Evolutionary conservation across 78 protist species (phyloP), one percentile per base, ranked within the genome.

Genomic region (Tieghemostelium lacteum): DNA sequence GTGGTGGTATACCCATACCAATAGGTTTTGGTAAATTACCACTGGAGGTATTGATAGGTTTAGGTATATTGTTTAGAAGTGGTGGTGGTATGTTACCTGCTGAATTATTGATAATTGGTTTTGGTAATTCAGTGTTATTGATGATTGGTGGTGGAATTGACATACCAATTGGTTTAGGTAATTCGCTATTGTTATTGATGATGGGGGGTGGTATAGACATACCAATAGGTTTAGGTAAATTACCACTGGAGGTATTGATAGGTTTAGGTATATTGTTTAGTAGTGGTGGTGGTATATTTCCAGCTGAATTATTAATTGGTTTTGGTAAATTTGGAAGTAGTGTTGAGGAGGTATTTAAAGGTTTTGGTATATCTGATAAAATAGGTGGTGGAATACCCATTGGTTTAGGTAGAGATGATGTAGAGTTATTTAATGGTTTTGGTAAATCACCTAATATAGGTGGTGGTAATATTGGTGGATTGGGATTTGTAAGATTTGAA

Each of bases 111-210:
- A 45, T 10, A 6, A 45, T 45, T 45, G 52, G 52, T n/a, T n/a
- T n/a, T n/a, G n/a, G n/a, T n/a, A n/a, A n/a, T n/a, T n/a, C n/a
- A n/a, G n/a, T n/a, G 69, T 31, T 31, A 28, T 31, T 61, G 24
- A 66, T 3, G 24, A 40, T 63, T 20, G 76, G 74, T 52, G 87
- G 87, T 54, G 87, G 87, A 22, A 77, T 39, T n/a, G n/a, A n/a
- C n/a, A n/a, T n/a, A n/a, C n/a, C n/a, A n/a, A n/a, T n/a, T n/a
- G n/a, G n/a, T n/a, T n/a, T n/a, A n/a, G n/a, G n/a, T n/a, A n/a
- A n/a, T n/a, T n/a, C n/a, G n/a, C 52, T 65, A 16, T 31, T 5
- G 20, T 17, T 3, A 29, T 17, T 52, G 8, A 26, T 1, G 2
- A 39, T 24, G 16, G 61, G 76, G 28, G 60, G 76, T 70, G 60